A percentile compares a stretch with the other conserved stretches of the same genome.
Evolutionary conservation across 2,329 filamentous ascomycete genomes (phyloP).

Genomic region (Aspergillus sp.): DNA sequence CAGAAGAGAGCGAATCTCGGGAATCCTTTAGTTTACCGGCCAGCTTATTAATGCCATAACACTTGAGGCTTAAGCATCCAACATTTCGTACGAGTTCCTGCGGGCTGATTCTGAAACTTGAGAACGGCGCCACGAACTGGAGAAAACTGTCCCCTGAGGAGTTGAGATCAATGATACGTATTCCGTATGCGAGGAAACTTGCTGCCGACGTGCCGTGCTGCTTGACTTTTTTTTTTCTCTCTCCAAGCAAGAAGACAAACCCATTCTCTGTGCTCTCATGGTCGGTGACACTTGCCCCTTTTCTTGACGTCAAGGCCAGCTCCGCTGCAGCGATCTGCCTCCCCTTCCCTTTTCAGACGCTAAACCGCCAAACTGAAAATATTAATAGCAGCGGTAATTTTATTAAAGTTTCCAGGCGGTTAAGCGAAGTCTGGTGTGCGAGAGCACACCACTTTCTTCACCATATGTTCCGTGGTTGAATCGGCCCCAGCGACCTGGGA

Average conservation of each 20-base stretch:
- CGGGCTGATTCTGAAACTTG: background rate
- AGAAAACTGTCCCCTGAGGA: background rate
- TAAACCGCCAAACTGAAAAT: slow-evolving; percentile 5
- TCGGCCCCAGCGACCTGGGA: too few species aligned
- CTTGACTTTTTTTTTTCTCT: background rate
- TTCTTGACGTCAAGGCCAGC: slow-evolving; percentile 3
- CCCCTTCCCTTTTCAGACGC: slow-evolving; percentile 11
- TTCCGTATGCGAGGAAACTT: background rate
- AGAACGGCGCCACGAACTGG: background rate
- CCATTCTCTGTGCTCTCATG: background rate
- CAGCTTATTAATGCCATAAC: background rate
- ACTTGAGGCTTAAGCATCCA: too few species aligned
- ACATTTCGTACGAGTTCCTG: background rate
- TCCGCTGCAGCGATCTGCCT: slow-evolving; percentile 6
- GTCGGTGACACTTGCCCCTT: background rate
- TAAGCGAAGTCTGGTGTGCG: slow-evolving; percentile 7
- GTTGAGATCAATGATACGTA: background rate
- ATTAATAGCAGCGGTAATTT: slow-evolving; percentile 7
- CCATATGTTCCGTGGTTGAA: background rate
- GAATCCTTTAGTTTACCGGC: background rate
- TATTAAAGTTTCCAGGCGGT: slow-evolving; percentile 1
- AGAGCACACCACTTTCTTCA: background rate
- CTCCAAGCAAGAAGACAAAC: background rate
- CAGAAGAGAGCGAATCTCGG: slow-evolving; percentile 12
- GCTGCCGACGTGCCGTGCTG: background rate